Evolutionary conservation across 108 stramenopile species (phyloP), one percentile per base, ranked within the genome.

Genomic region (Fragilaria radians): DNA sequence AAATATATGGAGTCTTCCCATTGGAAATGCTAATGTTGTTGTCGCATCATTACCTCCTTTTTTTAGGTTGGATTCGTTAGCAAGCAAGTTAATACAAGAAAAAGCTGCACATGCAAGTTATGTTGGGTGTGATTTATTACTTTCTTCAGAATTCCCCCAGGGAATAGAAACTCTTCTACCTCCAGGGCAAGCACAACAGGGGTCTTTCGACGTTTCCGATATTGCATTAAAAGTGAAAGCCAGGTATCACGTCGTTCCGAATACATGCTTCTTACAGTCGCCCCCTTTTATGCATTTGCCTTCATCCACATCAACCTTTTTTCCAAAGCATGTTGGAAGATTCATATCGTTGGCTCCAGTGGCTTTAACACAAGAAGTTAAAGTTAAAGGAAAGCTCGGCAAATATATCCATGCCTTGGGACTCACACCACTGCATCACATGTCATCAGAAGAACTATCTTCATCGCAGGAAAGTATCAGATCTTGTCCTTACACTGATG

Each of bases 341-440:
- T 86, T 94, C 57, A 57, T 94, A n/a, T 73, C 86, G 0, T 57
- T 90, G 55, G 78, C 70, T 9, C 45, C 63, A 21, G 89, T 90
- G 1, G 55, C 65, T 28, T 49, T 68, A 3, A 60, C 68, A 23
- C 27, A 59, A 7, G 72, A 67, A 34, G 32, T 29, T 9, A 76
- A 78, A 28, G 54, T 67, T 25, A 57, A 73, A 25, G 65, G 79
- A 31, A 88, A 89, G 55, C 21, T 63, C 32, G 57, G 59, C 28
- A 94, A 94, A 67, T 94, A 80, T 49, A 69, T 94, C 33, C 93
- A 94, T 77, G 93, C 93, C 50, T 59, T 94, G 23, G 93, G 89
- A 7, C 62, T 94, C 23, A 59, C 68, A 48, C 88, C 93, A n/a
- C 46, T 89, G 48, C 56, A 68, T 21, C 34, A 59, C 33, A 72